A percentile compares a stretch with the other conserved stretches of the same genome.
Conservation (phyloP, 257 asterid genomes). For the Primulina eburnea region DNA sequence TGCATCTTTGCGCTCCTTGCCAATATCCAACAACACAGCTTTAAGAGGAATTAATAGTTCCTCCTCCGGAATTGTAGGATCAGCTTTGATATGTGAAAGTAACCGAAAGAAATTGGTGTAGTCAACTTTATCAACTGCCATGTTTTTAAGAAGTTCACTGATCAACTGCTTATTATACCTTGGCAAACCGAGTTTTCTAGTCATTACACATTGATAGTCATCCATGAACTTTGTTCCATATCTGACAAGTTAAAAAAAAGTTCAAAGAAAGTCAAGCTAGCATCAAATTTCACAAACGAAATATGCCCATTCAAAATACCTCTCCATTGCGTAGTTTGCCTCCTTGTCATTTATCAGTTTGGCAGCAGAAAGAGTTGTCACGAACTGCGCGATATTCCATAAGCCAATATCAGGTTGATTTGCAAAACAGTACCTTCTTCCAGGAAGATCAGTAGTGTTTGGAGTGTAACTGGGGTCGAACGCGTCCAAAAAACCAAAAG, state of each 20-base stretch:
- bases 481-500: slow-evolving; percentile 96
- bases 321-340: slow-evolving; percentile 82
- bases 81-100: slow-evolving; percentile 84
- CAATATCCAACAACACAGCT: slow-evolving; percentile 92
- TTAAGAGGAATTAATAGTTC: slow-evolving; percentile 77
- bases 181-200: slow-evolving; percentile 83
- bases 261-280: slow-evolving; percentile 23
- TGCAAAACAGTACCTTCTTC: slow-evolving; percentile 93
- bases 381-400: slow-evolving; percentile 90
- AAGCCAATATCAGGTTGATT: slow-evolving; percentile 97
- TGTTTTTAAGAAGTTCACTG: slow-evolving; percentile 82
- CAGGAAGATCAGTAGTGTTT: slow-evolving; percentile 98
- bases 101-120: slow-evolving; percentile 94
- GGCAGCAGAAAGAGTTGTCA: slow-evolving; percentile 69
- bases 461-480: slow-evolving; percentile 99
- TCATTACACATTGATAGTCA: slow-evolving; percentile 89
- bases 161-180: slow-evolving; percentile 88
- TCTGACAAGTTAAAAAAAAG: slow-evolving; percentile 35
- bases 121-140: slow-evolving; percentile 98
- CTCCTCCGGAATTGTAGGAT: slow-evolving; percentile 52
- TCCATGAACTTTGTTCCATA: slow-evolving; percentile 95
- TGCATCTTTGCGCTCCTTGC: slow-evolving; percentile 89
- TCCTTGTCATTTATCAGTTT: slow-evolving; percentile 75
- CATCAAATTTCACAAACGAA: not conserved
- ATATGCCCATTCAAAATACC: slow-evolving; percentile 39